phyloP scores from a whole-genome alignment of 2,329 filamentous ascomycete species.

The Verruconis gallopava region DNA sequence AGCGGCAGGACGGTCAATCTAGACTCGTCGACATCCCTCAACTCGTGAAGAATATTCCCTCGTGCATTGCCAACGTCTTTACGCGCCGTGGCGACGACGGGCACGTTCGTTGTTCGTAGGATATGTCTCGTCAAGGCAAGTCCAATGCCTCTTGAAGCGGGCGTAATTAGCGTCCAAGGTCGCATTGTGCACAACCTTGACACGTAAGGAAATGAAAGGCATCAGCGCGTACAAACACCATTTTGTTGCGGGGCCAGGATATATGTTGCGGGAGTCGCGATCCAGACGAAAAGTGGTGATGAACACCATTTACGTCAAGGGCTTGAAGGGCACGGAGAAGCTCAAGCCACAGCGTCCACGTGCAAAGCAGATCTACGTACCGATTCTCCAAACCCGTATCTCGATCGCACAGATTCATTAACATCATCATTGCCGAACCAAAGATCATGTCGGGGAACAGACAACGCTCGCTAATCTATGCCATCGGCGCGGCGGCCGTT shows the following conservation, averaged over 20 bases:
- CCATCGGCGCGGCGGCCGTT: not conserved
- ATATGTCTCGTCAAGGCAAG: slow-evolving; percentile 47
- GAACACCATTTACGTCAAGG: slow-evolving; percentile 1
- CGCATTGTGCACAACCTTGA: slow-evolving; percentile 21
- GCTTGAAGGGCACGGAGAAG: not conserved
- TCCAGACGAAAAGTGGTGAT: slow-evolving; percentile 3
- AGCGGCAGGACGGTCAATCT: slow-evolving; percentile 40
- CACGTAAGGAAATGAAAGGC: not conserved
- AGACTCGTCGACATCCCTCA: slow-evolving; percentile 32
- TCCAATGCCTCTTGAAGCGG: slow-evolving; percentile 51
- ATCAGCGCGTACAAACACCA: no score
- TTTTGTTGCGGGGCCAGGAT: no score
- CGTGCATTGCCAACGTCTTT: slow-evolving; percentile 38
- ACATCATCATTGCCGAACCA: no score
- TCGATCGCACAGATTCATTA: no score
- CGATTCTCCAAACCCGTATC: no score
- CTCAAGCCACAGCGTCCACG: not conserved
- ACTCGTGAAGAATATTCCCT: slow-evolving; percentile 36
- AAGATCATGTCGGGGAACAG: not conserved
- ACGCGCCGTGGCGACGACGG: slow-evolving; percentile 48
- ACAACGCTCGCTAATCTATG: not conserved
- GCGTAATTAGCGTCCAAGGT: slow-evolving; percentile 40
- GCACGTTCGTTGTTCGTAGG: slow-evolving; percentile 42
- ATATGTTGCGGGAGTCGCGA: not conserved
- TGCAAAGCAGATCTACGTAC: not conserved